A percentile compares a stretch with the other conserved stretches of the same genome.
Evolutionary conservation across 192 early-diverging fungal species (phyloP).

Genomic region (Backusella circina): DNA sequence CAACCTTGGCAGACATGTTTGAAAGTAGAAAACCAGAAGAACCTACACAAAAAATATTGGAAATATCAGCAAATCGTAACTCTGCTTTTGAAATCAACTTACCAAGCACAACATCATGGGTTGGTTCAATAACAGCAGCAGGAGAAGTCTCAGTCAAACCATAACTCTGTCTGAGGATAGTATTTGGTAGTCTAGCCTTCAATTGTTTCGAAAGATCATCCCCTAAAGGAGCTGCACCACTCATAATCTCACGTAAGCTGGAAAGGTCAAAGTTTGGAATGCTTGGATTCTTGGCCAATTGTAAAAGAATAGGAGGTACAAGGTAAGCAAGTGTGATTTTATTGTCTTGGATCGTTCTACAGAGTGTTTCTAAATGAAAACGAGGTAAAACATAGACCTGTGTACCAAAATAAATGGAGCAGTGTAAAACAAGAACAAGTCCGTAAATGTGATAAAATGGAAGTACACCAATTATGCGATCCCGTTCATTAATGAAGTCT

Average conservation of each 20-base stretch:
- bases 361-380: slow-evolving; percentile 56
- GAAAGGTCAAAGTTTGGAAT: slow-evolving; percentile 65
- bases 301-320: slow-evolving; percentile 74
- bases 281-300: slow-evolving; percentile 60
- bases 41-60: slow-evolving; percentile 12
- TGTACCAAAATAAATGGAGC: slow-evolving; percentile 13
- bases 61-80: not conserved
- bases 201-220: slow-evolving; percentile 43
- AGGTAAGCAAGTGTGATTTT: slow-evolving; percentile 73
- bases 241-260: slow-evolving; percentile 44
- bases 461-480: slow-evolving; percentile 18
- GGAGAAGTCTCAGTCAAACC: slow-evolving; percentile 74
- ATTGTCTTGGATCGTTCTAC: slow-evolving; percentile 69
- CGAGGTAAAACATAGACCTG: slow-evolving; percentile 55
- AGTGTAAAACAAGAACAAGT: slow-evolving; percentile 25
- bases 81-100: not conserved
- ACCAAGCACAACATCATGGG: slow-evolving; percentile 28
- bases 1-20: slow-evolving; percentile 66
- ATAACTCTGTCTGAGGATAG: slow-evolving; percentile 59
- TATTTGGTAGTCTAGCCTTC: slow-evolving; percentile 6
- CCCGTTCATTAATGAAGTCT: not conserved
- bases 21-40: slow-evolving; percentile 72
- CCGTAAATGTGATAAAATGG: slow-evolving; percentile 26
- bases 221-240: slow-evolving; percentile 65
- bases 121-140: slow-evolving; percentile 33